phyloP scores from a whole-genome alignment of 352 stramenopile species.

The Globisporangium apiculatum region DNA sequence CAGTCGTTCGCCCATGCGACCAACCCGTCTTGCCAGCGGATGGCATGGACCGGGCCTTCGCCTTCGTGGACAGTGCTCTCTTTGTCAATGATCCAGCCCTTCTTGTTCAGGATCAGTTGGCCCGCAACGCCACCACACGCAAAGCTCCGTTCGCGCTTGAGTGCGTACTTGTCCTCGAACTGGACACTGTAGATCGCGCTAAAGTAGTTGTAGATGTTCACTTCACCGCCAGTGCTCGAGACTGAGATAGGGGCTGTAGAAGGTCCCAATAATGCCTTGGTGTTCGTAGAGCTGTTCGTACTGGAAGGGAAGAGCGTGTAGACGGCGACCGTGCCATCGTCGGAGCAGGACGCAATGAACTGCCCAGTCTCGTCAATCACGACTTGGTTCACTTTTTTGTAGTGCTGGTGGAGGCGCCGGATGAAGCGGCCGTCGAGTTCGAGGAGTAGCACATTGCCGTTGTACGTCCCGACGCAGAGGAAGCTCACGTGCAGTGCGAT shows the following conservation, averaged over 20 bases:
- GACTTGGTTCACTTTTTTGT: slow-evolving; percentile 85
- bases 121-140: slow-evolving; percentile 71
- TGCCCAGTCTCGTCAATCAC: slow-evolving; percentile 79
- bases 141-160: slow-evolving; percentile 79
- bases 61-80: slow-evolving; percentile 80
- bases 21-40: slow-evolving; percentile 73
- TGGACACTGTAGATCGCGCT: slow-evolving; percentile 76
- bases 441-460: slow-evolving; percentile 71
- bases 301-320: slow-evolving; percentile 55
- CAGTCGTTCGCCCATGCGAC: slow-evolving; percentile 84
- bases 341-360: slow-evolving; percentile 82
- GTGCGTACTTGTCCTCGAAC: slow-evolving; percentile 68
- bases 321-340: slow-evolving; percentile 77
- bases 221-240: slow-evolving; percentile 65
- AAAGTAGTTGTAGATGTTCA: slow-evolving; percentile 89
- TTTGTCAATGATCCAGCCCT: slow-evolving; percentile 86
- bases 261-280: not conserved
- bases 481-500: slow-evolving; percentile 80
- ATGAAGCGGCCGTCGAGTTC: slow-evolving; percentile 75
- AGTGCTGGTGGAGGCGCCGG: slow-evolving; percentile 76
- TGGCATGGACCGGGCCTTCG: slow-evolving; percentile 71
- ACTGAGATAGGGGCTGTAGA: slow-evolving; percentile 22
- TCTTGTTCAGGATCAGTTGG: slow-evolving; percentile 82
- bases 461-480: slow-evolving; percentile 68
- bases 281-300: slow-evolving; percentile 7